These are phyloP conservation scores for Kwoniella bestiolae DNA, from an alignment of 768 basidiomycete genomes.

Conservation along the genomic window DNA sequence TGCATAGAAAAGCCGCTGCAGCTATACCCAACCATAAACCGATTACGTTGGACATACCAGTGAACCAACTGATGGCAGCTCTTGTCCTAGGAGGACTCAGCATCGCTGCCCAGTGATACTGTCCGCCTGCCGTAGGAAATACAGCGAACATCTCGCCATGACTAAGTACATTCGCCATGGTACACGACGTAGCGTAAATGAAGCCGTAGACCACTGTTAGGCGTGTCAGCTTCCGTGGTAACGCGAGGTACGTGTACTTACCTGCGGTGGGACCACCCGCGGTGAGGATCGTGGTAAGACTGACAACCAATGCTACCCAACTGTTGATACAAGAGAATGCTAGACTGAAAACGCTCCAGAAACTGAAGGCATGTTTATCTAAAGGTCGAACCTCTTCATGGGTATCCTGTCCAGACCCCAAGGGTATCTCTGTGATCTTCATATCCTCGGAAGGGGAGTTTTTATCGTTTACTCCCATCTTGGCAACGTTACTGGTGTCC, in stretches of 20 bases:
- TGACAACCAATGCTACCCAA: constrained; percentile 19
- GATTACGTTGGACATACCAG: constrained; percentile 25
- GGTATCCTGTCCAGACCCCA: neutral
- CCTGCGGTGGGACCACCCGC: constrained; percentile 19
- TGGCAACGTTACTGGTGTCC: neutral
- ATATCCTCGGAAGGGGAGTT: neutral
- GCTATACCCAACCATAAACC: constrained; percentile 28
- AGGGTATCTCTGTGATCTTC: constrained; percentile 2
- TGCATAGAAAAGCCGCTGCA: constrained; percentile 19
- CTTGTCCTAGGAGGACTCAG: constrained; percentile 18
- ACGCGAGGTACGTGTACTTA: neutral
- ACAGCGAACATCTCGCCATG: constrained; percentile 35
- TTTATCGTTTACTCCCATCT: neutral
- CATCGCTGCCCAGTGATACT: constrained; percentile 39
- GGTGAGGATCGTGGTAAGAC: constrained; percentile 9
- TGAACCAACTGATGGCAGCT: constrained; percentile 21
- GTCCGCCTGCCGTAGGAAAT: constrained; percentile 36
- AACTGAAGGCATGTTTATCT: constrained; percentile 17
- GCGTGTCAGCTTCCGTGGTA: too few species aligned
- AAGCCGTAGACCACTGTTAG: constrained; percentile 23
- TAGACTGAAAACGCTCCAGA: constrained; percentile 12
- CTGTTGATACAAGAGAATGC: constrained; percentile 20
- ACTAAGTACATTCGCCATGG: constrained; percentile 23
- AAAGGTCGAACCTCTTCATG: constrained; percentile 3
- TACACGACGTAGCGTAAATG: constrained; percentile 21